Evolutionary conservation across 176 grass and related monocot species (phyloP).

Genomic region (Oryza officinalis): DNA sequence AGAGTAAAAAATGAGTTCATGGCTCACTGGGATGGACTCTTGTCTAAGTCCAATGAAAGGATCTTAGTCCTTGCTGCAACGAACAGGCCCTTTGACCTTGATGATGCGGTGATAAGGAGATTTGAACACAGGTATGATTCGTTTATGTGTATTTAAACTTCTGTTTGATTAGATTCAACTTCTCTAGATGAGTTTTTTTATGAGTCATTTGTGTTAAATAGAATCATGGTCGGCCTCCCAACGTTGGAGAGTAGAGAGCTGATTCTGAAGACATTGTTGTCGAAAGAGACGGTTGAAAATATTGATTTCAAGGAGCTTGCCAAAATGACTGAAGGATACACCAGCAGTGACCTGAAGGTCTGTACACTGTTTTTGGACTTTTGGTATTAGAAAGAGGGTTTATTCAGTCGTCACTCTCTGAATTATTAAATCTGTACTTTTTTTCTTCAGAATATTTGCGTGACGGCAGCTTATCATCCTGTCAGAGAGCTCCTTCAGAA

Average conservation of each 20-base stretch:
- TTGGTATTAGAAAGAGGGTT: background rate
- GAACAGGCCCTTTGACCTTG: conserved; percentile 82
- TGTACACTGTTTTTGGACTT: conserved; percentile 27
- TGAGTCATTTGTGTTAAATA: conserved; percentile 37
- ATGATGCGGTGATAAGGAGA: conserved; percentile 78
- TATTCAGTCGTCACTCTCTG: background rate
- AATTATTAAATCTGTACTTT: background rate
- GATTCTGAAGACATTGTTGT: conserved; percentile 66
- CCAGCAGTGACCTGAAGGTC: conserved; percentile 92
- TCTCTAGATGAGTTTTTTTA: conserved; percentile 23
- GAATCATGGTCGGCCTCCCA: conserved; percentile 90
- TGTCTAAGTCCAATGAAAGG: conserved; percentile 59
- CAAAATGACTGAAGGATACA: conserved; percentile 78
- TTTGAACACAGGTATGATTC: conserved; percentile 76
- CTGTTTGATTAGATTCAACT: background rate
- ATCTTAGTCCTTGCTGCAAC: conserved; percentile 90
- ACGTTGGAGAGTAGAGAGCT: conserved; percentile 68
- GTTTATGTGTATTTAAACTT: background rate
- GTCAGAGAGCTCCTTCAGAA: conserved; percentile 77
- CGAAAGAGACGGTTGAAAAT: conserved; percentile 61
- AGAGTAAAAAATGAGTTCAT: conserved; percentile 93
- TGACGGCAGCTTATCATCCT: conserved; percentile 70
- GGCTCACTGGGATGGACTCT: conserved; percentile 76
- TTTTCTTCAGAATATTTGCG: conserved; percentile 68
- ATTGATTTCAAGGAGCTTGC: conserved; percentile 88